Evolutionary conservation across 495 filamentous ascomycete species (phyloP).

Genomic region (Trypethelium eluteriae): DNA sequence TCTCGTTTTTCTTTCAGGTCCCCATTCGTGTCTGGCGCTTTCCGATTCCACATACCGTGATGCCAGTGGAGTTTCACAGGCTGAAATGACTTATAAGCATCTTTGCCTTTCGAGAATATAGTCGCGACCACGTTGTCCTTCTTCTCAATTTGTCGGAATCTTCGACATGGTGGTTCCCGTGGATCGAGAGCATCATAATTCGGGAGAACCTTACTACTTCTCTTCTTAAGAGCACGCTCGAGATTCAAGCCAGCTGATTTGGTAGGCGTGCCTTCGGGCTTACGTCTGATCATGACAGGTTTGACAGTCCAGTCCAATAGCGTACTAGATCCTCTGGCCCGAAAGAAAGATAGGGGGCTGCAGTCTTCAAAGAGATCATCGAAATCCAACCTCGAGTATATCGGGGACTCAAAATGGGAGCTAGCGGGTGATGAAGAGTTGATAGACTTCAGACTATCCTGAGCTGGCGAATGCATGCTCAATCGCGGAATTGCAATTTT

Average conservation of each 20-base stretch:
- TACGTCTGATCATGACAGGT: neutral
- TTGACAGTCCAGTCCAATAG: neutral
- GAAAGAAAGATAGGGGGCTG: neutral
- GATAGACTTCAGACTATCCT: neutral
- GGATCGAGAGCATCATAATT: neutral
- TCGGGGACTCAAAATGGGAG: neutral
- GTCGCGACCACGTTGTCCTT: neutral
- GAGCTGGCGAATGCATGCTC: neutral
- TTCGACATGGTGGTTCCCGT: neutral
- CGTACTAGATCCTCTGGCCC: neutral
- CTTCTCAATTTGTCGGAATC: neutral
- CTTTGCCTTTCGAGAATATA: neutral
- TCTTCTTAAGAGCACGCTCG: neutral
- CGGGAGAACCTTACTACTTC: neutral
- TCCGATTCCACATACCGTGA: neutral
- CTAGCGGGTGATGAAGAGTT: neutral
- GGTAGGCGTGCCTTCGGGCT: neutral
- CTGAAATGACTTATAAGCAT: neutral
- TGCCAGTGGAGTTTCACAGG: conserved; percentile 3
- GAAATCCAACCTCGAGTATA: neutral
- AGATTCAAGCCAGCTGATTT: neutral
- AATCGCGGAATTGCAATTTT: neutral
- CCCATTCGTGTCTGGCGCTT: neutral
- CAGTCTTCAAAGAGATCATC: neutral
- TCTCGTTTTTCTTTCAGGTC: neutral